Percentiles rank a stretch among this genome's conserved stretches.
phyloP scores from a whole-genome alignment of 345 rosid genomes.

The Rhizophora apiculata region DNA sequence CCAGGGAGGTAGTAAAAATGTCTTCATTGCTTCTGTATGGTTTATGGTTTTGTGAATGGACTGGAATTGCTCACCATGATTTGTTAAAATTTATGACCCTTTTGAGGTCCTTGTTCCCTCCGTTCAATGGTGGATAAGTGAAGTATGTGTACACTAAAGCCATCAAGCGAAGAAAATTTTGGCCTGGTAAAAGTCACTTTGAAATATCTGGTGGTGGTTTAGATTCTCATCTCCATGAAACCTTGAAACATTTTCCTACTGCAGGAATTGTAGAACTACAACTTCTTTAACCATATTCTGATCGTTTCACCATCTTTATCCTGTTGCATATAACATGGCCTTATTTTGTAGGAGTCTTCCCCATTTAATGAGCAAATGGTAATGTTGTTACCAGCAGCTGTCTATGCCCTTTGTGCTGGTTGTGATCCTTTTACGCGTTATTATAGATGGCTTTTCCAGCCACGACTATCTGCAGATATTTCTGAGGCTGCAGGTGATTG shows the following conservation, averaged over 20 bases:
- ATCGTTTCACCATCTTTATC: neutral
- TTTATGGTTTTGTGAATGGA: neutral
- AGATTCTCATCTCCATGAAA: too few relatives aligned
- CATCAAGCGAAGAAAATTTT: too few relatives aligned
- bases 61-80: neutral
- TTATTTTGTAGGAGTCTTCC: slow-evolving; percentile 44
- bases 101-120: neutral
- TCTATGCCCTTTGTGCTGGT: slow-evolving; percentile 76
- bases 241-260: too few relatives aligned
- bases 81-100: neutral
- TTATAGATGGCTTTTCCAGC: slow-evolving; percentile 35
- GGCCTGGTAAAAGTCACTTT: too few relatives aligned
- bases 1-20: neutral
- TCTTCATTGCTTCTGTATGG: neutral
- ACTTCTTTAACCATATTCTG: neutral
- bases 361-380: slow-evolving; percentile 49
- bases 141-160: too few relatives aligned
- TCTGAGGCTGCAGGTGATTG: slow-evolving; percentile 43
- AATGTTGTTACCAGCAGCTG: slow-evolving; percentile 69
- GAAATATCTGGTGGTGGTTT: too few relatives aligned
- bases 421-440: slow-evolving; percentile 41
- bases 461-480: slow-evolving; percentile 32
- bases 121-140: neutral
- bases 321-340: neutral
- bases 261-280: too few relatives aligned